phyloP scores from a whole-genome alignment of 169 alveolate species.

The Eimeria necatrix region DNA sequence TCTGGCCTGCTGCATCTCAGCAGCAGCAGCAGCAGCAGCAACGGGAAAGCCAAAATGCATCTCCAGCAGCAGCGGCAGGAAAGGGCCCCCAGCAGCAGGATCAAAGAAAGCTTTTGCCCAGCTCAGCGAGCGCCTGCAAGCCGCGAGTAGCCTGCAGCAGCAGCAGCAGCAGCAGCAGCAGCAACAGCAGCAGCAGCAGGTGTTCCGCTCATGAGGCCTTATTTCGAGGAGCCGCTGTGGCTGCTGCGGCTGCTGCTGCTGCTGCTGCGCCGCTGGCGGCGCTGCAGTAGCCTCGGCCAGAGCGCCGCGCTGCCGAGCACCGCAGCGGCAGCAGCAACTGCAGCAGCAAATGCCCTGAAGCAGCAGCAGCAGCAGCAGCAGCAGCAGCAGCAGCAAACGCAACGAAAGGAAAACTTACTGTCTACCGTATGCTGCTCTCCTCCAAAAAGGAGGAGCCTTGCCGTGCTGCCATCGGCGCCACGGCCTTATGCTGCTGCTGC shows the following conservation, averaged over 20 bases:
- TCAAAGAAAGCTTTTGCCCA: neutral
- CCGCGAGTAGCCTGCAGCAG: neutral
- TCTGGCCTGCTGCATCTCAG: neutral
- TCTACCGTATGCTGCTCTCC: neutral
- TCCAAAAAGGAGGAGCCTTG: neutral
- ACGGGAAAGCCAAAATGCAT: conserved; percentile 1
- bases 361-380: neutral
- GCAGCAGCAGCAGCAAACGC: conserved; percentile 9
- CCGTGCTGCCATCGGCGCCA: neutral
- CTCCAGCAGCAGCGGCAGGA: neutral
- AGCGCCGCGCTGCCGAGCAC: too few relatives aligned
- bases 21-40: neutral
- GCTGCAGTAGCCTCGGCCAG: too few relatives aligned
- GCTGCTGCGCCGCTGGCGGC: neutral
- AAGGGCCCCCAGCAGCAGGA: neutral
- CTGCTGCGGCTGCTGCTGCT: too few relatives aligned
- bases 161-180: conserved; percentile 16
- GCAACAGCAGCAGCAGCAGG: neutral
- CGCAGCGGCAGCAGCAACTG: too few relatives aligned
- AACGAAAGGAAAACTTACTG: neutral
- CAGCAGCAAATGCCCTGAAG: neutral
- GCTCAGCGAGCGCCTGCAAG: neutral
- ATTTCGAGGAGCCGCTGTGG: neutral
- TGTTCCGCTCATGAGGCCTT: neutral
- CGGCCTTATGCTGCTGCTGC: neutral